Evolutionary conservation across 805 yeast species (phyloP).

Genomic region (Cyberlindnera amylophila): DNA sequence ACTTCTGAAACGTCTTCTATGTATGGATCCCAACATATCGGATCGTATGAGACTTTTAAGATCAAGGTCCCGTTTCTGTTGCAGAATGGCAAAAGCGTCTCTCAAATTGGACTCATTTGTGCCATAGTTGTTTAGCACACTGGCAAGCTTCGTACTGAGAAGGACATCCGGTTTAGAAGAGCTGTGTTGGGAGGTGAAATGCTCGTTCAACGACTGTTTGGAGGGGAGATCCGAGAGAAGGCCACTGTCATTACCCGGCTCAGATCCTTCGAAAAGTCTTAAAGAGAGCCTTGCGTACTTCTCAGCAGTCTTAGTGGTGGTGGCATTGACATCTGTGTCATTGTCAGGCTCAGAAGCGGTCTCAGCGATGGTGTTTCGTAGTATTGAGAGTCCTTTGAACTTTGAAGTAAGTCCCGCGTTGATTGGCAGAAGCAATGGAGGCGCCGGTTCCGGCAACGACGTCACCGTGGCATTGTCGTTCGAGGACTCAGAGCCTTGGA

Average conservation of each 20-base stretch:
- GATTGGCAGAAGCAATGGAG: conserved; percentile 37
- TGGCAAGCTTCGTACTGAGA: conserved; percentile 33
- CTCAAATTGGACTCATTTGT: conserved; percentile 31
- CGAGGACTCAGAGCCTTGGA: conserved; percentile 3
- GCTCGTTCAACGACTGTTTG: conserved; percentile 2
- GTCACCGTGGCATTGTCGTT: neutral
- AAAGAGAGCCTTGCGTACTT: conserved; percentile 48
- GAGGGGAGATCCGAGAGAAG: conserved; percentile 15
- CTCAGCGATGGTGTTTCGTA: conserved; percentile 13
- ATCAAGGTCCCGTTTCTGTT: conserved; percentile 30
- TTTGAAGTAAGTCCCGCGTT: conserved; percentile 33
- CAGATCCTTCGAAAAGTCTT: conserved; percentile 30
- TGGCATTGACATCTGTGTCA: neutral
- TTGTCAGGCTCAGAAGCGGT: conserved; percentile 12
- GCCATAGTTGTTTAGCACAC: conserved; percentile 32
- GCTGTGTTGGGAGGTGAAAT: conserved; percentile 5
- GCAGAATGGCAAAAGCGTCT: conserved; percentile 32
- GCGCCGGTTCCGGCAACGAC: conserved; percentile 35
- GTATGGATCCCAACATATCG: conserved; percentile 50
- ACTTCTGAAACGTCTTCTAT: conserved; percentile 57
- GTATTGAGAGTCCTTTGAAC: conserved; percentile 34
- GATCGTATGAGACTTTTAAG: conserved; percentile 26
- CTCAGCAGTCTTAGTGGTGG: conserved; percentile 32
- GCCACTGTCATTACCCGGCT: neutral
- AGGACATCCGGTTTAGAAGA: conserved; percentile 29